Evolutionary conservation across 306 rosid genomes (phyloP).

Genomic region (Amphicarpaea edgeworthii): DNA sequence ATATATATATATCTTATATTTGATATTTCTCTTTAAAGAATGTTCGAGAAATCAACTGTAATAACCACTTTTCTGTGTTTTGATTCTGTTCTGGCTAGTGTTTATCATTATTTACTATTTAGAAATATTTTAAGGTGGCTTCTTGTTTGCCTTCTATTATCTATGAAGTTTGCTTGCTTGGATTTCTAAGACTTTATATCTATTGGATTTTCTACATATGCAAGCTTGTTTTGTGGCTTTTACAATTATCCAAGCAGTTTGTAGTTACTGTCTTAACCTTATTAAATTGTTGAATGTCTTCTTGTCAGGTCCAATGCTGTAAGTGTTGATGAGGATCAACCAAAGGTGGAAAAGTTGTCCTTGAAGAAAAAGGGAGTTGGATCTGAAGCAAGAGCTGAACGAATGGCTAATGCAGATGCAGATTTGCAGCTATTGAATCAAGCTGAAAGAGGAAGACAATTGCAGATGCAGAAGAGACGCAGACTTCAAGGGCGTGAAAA

Average conservation of each 20-base stretch:
- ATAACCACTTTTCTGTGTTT: too few species aligned
- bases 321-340: constrained; percentile 64
- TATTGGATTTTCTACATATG: constrained; percentile 24
- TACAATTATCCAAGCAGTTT: constrained; percentile 14
- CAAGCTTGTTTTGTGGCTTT: constrained; percentile 29
- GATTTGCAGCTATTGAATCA: constrained; percentile 84
- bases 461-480: constrained; percentile 90
- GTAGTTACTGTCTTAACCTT: not conserved
- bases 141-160: too few species aligned
- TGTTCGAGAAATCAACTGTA: too few species aligned
- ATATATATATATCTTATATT: too few species aligned
- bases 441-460: constrained; percentile 83
- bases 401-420: constrained; percentile 76
- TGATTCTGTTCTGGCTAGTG: too few species aligned
- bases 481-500: constrained; percentile 91
- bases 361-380: constrained; percentile 86
- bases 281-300: constrained; percentile 40
- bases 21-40: too few species aligned
- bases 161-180: too few species aligned
- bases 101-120: too few species aligned
- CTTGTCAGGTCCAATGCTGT: constrained; percentile 58
- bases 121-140: too few species aligned
- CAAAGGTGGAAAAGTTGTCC: constrained; percentile 71
- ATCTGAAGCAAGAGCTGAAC: constrained; percentile 85
- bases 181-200: too few species aligned